A percentile compares a stretch with the other conserved stretches of the same genome.
Evolutionary conservation across 768 basidiomycete species (phyloP).

Genomic region (Hypholoma fasciculare): DNA sequence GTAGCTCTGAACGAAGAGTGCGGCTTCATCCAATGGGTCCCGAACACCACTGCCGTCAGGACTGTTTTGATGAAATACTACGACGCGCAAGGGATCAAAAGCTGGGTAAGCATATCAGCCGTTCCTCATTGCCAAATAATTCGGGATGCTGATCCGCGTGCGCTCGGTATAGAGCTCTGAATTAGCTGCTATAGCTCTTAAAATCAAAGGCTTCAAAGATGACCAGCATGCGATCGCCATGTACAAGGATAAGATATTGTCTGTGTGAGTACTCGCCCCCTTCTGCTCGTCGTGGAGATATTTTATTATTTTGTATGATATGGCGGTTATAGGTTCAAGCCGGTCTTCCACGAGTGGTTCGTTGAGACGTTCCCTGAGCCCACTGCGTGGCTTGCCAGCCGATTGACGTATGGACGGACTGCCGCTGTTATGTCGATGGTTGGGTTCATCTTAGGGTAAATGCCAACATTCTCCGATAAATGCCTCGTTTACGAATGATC

Average conservation of each 20-base stretch:
- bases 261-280: conserved; percentile 41
- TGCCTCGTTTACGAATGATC: conserved; percentile 37
- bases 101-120: conserved; percentile 36
- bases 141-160: background rate
- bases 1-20: conserved; percentile 96
- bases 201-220: conserved; percentile 1
- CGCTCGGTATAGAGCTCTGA: conserved; percentile 30
- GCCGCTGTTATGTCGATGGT: conserved; percentile 99
- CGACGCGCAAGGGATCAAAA: conserved; percentile 39
- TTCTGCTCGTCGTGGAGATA: background rate
- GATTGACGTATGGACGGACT: conserved; percentile 85
- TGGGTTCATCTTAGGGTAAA: conserved; percentile 92
- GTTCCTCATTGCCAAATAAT: background rate
- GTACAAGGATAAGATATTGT: conserved; percentile 56
- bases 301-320: background rate
- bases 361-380: conserved; percentile 96
- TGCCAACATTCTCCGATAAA: background rate
- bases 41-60: conserved; percentile 84
- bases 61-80: conserved; percentile 73
- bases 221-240: conserved; percentile 34
- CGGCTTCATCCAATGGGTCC: conserved; percentile 98
- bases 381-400: conserved; percentile 87
- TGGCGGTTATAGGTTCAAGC: conserved; percentile 54
- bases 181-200: background rate
- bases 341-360: conserved; percentile 98